Conservation (phyloP, 2,329 filamentous ascomycete genomes). For the Pseudofabraea citricarpa region DNA sequence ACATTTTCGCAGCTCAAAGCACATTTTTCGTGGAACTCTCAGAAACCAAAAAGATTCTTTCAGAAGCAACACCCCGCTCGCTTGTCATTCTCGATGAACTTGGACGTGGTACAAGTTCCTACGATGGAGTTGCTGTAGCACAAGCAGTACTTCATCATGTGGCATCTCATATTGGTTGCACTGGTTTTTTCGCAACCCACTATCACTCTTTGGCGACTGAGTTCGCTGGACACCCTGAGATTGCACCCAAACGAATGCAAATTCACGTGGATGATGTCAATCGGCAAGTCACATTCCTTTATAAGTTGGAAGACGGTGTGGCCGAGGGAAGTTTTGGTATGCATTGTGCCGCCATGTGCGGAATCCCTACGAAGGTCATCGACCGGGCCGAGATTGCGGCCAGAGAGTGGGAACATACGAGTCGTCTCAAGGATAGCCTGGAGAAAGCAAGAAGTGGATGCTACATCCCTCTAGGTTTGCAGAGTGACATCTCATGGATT, state of each 20-base stretch:
- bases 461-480: constrained; percentile 77
- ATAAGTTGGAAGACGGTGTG: constrained; percentile 88
- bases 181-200: constrained; percentile 97
- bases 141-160: constrained; percentile 97
- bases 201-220: constrained; percentile 93
- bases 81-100: constrained; percentile 96
- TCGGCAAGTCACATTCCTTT: constrained; percentile 90
- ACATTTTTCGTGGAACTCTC: constrained; percentile 98
- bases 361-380: constrained; percentile 78
- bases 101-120: constrained; percentile 88
- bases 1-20: constrained; percentile 95
- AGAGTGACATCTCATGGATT: constrained; percentile 82
- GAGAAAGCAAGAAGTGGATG: constrained; percentile 75
- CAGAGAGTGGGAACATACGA: constrained; percentile 92
- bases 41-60: constrained; percentile 96
- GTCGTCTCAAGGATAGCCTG: constrained; percentile 79
- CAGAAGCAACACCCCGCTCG: constrained; percentile 88
- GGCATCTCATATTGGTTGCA: constrained; percentile 84
- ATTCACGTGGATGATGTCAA: constrained; percentile 86
- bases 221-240: constrained; percentile 85
- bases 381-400: constrained; percentile 84
- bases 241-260: constrained; percentile 82
- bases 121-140: constrained; percentile 93
- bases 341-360: constrained; percentile 98
- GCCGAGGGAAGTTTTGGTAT: constrained; percentile 97